A percentile compares a stretch with the other conserved stretches of the same genome.
phyloP scores from a whole-genome alignment of 495 filamentous ascomycete genomes.

The Poronia punctata region DNA sequence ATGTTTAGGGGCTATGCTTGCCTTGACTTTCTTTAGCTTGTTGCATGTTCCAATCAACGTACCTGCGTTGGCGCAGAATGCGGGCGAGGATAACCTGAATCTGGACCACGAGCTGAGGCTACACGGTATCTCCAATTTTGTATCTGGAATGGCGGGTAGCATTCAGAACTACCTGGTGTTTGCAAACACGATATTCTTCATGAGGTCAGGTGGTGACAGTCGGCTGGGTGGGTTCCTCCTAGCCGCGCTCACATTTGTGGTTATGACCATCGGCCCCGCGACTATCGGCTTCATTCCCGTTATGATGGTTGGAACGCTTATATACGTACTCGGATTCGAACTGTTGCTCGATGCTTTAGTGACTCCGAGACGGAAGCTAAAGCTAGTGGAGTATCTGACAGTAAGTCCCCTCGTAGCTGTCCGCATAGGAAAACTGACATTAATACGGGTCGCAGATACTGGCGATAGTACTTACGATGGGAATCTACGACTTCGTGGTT shows the following conservation, averaged over 20 bases:
- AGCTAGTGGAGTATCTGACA: constrained; percentile 80
- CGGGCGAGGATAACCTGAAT: constrained; percentile 83
- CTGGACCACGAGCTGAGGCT: constrained; percentile 88
- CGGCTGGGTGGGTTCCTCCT: constrained; percentile 82
- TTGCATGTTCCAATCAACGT: constrained; percentile 98
- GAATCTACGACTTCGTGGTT: constrained; percentile 88
- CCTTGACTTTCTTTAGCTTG: constrained; percentile 93
- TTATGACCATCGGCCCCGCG: constrained; percentile 76
- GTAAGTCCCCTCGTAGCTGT: background rate
- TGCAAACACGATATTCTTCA: constrained; percentile 92
- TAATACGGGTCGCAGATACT: constrained; percentile 53
- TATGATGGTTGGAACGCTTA: constrained; percentile 91
- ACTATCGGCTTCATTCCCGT: constrained; percentile 92
- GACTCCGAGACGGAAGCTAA: constrained; percentile 79
- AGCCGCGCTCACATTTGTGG: constrained; percentile 67
- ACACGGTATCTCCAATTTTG: constrained; percentile 85
- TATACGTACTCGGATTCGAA: constrained; percentile 90
- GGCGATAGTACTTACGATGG: constrained; percentile 93
- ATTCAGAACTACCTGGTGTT: constrained; percentile 98
- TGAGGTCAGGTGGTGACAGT: constrained; percentile 79
- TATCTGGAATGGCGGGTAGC: constrained; percentile 79
- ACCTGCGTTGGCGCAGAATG: constrained; percentile 80
- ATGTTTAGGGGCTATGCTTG: constrained; percentile 91
- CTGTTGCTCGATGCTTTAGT: constrained; percentile 80
- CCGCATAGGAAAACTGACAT: constrained; percentile 28